Conservation (phyloP, 495 filamentous ascomycete species). For the Penicillium fimorum region DNA sequence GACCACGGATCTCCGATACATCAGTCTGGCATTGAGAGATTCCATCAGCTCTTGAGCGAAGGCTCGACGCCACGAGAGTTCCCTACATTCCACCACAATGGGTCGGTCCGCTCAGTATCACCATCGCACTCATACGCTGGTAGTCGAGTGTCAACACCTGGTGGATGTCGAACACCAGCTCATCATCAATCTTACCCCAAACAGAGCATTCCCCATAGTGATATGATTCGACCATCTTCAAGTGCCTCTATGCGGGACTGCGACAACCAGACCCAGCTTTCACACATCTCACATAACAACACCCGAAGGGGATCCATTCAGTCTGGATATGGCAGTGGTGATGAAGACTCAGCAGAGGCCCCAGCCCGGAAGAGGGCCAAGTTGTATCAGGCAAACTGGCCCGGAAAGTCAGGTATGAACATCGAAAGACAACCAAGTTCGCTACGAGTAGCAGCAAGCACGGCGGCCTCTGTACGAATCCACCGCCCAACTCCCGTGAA, state of each 20-base stretch:
- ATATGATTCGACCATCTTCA: slow-evolving; percentile 47
- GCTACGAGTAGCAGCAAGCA: slow-evolving; percentile 83
- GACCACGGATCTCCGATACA: slow-evolving; percentile 43
- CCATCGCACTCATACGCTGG: slow-evolving; percentile 38
- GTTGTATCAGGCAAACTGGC: slow-evolving; percentile 65
- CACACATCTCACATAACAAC: slow-evolving; percentile 24
- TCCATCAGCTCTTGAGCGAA: slow-evolving; percentile 51
- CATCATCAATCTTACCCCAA: slow-evolving; percentile 23
- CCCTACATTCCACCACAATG: slow-evolving; percentile 30
- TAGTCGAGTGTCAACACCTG: slow-evolving; percentile 42
- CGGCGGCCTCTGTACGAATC: slow-evolving; percentile 80
- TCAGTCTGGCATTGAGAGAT: slow-evolving; percentile 54
- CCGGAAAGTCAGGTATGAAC: slow-evolving; percentile 62
- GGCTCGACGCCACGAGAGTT: slow-evolving; percentile 45
- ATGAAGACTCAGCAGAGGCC: slow-evolving; percentile 64
- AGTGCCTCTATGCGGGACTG: slow-evolving; percentile 46
- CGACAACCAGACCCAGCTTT: slow-evolving; percentile 33
- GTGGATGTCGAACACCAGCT: slow-evolving; percentile 27
- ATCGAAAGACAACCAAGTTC: slow-evolving; percentile 70
- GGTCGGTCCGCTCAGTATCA: slow-evolving; percentile 35
- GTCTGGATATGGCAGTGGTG: slow-evolving; percentile 60
- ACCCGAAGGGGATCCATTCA: slow-evolving; percentile 40
- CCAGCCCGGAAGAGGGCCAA: slow-evolving; percentile 69
- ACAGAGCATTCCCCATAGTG: slow-evolving; percentile 29
- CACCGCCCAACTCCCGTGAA: slow-evolving; percentile 71